phyloP scores from a whole-genome alignment of 257 asterid genomes.

The Agastache rugosa region DNA sequence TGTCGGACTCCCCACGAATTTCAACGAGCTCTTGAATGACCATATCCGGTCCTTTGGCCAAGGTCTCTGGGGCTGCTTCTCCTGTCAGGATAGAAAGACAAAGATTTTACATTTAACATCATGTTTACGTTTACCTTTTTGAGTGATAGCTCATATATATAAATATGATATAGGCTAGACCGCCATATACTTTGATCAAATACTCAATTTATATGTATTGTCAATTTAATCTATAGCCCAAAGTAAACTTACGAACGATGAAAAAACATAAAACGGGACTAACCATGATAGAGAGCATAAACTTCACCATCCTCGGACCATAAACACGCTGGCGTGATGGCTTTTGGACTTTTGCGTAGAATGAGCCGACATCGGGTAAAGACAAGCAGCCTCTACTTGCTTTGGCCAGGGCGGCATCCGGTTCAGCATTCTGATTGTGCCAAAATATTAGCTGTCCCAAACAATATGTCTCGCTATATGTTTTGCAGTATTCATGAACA shows the following conservation, averaged over 20 bases:
- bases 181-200: not conserved
- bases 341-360: constrained; percentile 88
- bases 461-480: constrained; percentile 87
- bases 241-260: not conserved
- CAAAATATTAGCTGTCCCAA: constrained; percentile 92
- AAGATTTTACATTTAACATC: not conserved
- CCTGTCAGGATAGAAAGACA: constrained; percentile 49
- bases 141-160: too few relatives aligned
- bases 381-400: constrained; percentile 96
- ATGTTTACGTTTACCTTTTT: not conserved
- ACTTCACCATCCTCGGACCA: constrained; percentile 89
- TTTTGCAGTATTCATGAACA: constrained; percentile 86
- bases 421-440: constrained; percentile 88
- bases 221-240: not conserved
- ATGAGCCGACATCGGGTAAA: constrained; percentile 91
- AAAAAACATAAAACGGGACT: constrained; percentile 26
- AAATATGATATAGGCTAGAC: not conserved
- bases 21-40: constrained; percentile 71
- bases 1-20: constrained; percentile 87
- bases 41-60: constrained; percentile 96
- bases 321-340: constrained; percentile 95
- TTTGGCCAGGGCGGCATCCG: constrained; percentile 71
- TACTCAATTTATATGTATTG: not conserved
- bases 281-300: constrained; percentile 91
- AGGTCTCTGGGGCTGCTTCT: constrained; percentile 84